phyloP scores from a whole-genome alignment of 495 filamentous ascomycete species.

The Emericellopsis terricola region DNA sequence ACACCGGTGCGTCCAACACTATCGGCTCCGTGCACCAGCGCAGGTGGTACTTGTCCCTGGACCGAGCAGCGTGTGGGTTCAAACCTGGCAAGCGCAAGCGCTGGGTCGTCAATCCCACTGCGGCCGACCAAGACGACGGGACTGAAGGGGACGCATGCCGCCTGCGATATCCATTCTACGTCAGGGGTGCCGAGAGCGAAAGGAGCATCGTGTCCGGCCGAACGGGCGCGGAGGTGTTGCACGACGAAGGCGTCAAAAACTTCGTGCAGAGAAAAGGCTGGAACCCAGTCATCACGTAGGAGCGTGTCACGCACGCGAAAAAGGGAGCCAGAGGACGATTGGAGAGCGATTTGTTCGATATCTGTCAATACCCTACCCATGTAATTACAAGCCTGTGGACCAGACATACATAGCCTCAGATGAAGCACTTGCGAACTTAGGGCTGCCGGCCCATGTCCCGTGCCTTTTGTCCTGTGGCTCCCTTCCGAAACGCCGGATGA shows the following conservation, averaged over 20 bases:
- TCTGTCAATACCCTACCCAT: too few species aligned
- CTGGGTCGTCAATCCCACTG: conserved; percentile 3
- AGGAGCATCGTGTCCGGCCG: conserved; percentile 45
- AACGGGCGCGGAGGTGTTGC: conserved; percentile 33
- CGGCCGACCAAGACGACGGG: conserved; percentile 3
- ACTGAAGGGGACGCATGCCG: conserved; percentile 3
- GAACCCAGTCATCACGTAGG: conserved; percentile 33
- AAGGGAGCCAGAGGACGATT: too few species aligned
- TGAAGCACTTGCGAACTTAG: too few species aligned
- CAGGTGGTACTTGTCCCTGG: conserved; percentile 41
- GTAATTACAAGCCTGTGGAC: too few species aligned
- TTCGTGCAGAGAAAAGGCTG: conserved; percentile 38
- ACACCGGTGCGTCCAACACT: conserved; percentile 40
- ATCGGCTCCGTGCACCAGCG: conserved; percentile 48
- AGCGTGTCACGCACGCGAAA: too few species aligned
- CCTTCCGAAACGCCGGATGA: too few species aligned
- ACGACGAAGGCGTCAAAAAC: conserved; percentile 36
- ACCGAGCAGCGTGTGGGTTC: conserved; percentile 36
- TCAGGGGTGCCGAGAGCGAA: conserved; percentile 36
- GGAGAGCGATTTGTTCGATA: too few species aligned
- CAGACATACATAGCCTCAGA: too few species aligned
- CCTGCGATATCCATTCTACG: conserved; percentile 36
- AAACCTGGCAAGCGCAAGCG: conserved; percentile 7
- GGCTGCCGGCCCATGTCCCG: too few species aligned
- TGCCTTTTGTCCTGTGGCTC: too few species aligned